Evolutionary conservation across 371 early-diverging fungal genomes (phyloP), one percentile per base, ranked within the genome.

Genomic region (Rhizopus arrhizus): DNA sequence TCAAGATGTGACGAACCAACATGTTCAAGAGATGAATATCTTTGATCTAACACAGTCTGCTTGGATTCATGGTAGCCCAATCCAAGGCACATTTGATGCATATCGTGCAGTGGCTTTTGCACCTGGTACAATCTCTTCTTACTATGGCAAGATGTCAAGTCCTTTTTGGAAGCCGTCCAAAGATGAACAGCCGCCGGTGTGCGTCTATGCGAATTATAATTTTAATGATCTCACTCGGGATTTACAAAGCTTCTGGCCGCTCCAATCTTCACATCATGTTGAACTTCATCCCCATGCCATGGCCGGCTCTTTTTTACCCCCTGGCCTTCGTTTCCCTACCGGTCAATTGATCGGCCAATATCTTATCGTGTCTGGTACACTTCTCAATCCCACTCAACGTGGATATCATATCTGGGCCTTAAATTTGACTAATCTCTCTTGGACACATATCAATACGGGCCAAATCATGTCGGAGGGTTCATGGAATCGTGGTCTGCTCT

Each of bases 401-500:
- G 75, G 87, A 5, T 86, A 89, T 75, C 82, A 85, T 48, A 71
- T 89, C n/a, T 92, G 92, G 92, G 76, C 86, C 0, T 71, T 90
- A 10, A 86, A 91, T 59, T 64, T 90, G 15, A 70, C 79, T 10
- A 82, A 82, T 12, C 52, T 85, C 38, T 72, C 73, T 9, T 92
- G 92, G 92, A 68, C 78, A 29, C 82, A 85, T 2, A 79, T 92
- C 49, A 80, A 83, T 52, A 89, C 89, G 33, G 90, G 89, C 3
- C 67, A 84, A 0, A 73, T 81, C 16, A 83, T 90, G 56, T 68
- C 71, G 35, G 64, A 80, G 7, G 91, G 91, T 8, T 89, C 90
- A 22, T 92, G 92, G 92, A 92, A 91, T 72, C 82, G 89, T 58
- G 89, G 89, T n/a, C 72, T 89, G 1, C 69, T 93, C 3, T 81